A percentile compares a stretch with the other conserved stretches of the same genome.
Evolutionary conservation across 2,329 filamentous ascomycete genomes (phyloP).

Genomic region (Mycogone perniciosa): DNA sequence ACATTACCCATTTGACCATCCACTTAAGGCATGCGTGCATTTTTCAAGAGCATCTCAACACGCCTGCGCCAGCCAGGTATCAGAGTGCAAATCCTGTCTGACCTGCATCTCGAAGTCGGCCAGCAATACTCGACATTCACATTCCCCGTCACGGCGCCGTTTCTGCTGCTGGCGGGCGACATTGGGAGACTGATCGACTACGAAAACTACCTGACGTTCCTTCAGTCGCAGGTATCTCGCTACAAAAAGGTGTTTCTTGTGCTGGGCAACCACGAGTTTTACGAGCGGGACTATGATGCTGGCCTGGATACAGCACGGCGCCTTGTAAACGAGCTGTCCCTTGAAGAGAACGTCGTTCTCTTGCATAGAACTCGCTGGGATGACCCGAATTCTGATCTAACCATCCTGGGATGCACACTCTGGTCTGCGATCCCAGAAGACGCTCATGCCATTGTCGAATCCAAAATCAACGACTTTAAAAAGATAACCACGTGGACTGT

Average conservation of each 20-base stretch:
- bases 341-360: conserved; percentile 35
- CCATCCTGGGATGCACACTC: conserved; percentile 51
- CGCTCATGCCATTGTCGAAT: conserved; percentile 32
- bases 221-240: conserved; percentile 33
- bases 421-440: conserved; percentile 45
- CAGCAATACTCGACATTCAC: conserved; percentile 37
- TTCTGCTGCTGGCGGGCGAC: conserved; percentile 44
- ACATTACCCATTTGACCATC: background rate
- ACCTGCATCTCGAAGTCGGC: conserved; percentile 43
- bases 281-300: conserved; percentile 32
- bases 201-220: conserved; percentile 37
- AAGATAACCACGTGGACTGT: conserved; percentile 47
- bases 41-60: background rate
- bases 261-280: conserved; percentile 51
- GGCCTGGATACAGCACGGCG: conserved; percentile 31
- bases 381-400: conserved; percentile 36
- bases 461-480: conserved; percentile 47
- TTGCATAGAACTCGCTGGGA: conserved; percentile 37
- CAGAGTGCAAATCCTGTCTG: conserved; percentile 36
- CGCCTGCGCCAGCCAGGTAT: background rate
- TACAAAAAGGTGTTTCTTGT: conserved; percentile 42
- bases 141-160: conserved; percentile 34
- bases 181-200: conserved; percentile 44
- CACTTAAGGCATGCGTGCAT: conserved; percentile 10
- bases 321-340: conserved; percentile 32